Base-by-base conservation (phyloP, 2,329 filamentous ascomycete species). In the Curvularia verruculosa region DNA sequence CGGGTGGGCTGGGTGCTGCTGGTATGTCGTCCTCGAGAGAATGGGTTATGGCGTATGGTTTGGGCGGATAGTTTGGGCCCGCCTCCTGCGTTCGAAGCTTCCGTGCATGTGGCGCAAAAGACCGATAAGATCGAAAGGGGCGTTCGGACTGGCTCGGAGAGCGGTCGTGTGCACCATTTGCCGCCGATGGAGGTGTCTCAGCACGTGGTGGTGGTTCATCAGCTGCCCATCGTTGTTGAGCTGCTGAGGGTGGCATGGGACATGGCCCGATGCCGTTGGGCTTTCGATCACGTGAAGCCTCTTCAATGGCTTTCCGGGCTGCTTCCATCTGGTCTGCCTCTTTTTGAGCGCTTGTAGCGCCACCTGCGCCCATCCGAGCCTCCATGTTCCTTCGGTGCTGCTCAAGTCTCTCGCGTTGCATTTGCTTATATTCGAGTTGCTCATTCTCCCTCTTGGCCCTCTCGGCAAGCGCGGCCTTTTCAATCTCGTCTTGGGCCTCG, bases 1-100 rank as follows among this genome's bases (percentile, higher is more conserved):
- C 56, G 41, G 74, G 73, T 53, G 73, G 72, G 52, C 70, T 72
- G 28, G 73, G 73, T 54, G 73, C 71, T 51, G 73, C 69, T 19
- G 73, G 73, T 63, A 72, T 67, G 43, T 60, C 63, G 23, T 73
- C 71, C 54, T 74, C 71, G 19, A 72, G 61, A 29, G 64, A 54
- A 34, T 62, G 63, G n/a, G 56, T 53, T 15, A 65, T 59, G 49
- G 63, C 59, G 44, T 60, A 58, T 23, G 63, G 61, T 34, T 62
- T 61, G 47, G 59, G 43, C 45, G 52, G 54, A 66, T 53, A 40
- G 52, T 53, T 45, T 45, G 53, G 39, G 48, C 40, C 49, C 54
- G 60, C 58, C 60, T 62, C 61, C 34, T 49, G 58, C 52, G 61
- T 52, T 60, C 60, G 59, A 53, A 57, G 54, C 58, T 62, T 67